A percentile compares a stretch with the other conserved stretches of the same genome.
These are phyloP conservation scores for Helotiales sp. DNA, from an alignment of 2,329 filamentous ascomycete genomes.

Conservation along the genomic window DNA sequence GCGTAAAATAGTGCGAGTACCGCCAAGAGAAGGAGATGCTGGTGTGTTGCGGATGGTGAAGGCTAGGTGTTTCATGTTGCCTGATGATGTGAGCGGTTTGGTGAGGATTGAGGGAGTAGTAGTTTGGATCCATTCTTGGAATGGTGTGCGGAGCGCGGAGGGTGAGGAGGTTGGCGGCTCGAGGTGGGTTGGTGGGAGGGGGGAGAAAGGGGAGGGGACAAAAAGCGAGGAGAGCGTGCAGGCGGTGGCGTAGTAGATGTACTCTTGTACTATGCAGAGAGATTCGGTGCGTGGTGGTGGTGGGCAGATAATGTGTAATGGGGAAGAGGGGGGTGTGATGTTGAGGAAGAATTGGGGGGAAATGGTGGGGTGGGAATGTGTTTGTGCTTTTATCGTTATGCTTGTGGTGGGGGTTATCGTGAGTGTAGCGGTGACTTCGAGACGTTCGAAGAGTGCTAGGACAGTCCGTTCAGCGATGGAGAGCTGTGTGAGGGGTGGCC, in stretches of 20 bases:
- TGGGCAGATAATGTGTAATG: slow-evolving; percentile 27
- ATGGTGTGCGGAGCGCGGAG: background rate
- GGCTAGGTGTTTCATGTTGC: slow-evolving; percentile 27
- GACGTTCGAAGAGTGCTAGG: slow-evolving; percentile 47
- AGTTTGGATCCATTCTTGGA: slow-evolving; percentile 22
- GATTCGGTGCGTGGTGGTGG: slow-evolving; percentile 22
- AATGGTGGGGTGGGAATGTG: slow-evolving; percentile 18
- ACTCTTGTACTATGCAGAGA: slow-evolving; percentile 34
- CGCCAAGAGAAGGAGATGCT: background rate
- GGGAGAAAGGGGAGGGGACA: background rate
- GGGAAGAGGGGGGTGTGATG: slow-evolving; percentile 28
- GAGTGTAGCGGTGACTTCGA: slow-evolving; percentile 50
- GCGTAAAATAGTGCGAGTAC: slow-evolving; percentile 1
- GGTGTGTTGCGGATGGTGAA: slow-evolving; percentile 15
- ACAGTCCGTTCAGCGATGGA: slow-evolving; percentile 47
- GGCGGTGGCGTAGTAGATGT: slow-evolving; percentile 36
- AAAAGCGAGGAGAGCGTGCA: slow-evolving; percentile 32
- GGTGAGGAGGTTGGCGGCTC: background rate
- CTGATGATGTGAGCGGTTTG: slow-evolving; percentile 6
- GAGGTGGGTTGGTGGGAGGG: background rate
- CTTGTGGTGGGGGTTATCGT: slow-evolving; percentile 42
- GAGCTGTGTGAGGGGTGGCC: slow-evolving; percentile 31
- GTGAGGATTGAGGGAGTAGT: slow-evolving; percentile 28
- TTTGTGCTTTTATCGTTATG: slow-evolving; percentile 46
- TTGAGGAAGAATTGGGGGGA: slow-evolving; percentile 24